Conservation (phyloP, 768 basidiomycete species). For the Phylloporus scabripes region DNA sequence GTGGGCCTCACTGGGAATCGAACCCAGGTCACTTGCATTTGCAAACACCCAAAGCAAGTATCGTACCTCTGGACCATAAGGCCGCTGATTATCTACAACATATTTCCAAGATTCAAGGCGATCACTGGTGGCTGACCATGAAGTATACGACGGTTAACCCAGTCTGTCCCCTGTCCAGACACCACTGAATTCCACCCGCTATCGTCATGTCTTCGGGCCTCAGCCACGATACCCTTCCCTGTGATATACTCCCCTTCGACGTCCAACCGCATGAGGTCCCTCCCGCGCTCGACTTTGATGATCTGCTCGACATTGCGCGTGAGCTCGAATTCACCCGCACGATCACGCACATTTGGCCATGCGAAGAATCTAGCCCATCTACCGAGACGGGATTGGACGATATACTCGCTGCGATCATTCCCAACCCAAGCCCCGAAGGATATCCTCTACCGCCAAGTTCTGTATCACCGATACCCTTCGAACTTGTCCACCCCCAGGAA, state of each 20-base stretch:
- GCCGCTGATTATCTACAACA: slow-evolving; percentile 3
- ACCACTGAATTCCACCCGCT: background rate
- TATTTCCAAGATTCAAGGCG: no score
- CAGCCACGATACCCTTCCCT: slow-evolving; percentile 2
- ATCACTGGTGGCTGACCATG: slow-evolving; percentile 16
- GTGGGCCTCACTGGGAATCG: slow-evolving; percentile 37
- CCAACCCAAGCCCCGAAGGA: slow-evolving; percentile 3
- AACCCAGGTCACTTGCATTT: slow-evolving; percentile 37
- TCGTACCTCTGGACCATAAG: slow-evolving; percentile 37
- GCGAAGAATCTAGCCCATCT: slow-evolving; percentile 8
- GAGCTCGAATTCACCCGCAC: slow-evolving; percentile 26
- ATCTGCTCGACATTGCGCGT: slow-evolving; percentile 26
- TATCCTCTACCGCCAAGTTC: background rate
- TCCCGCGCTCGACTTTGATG: slow-evolving; percentile 19
- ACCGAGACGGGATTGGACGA: slow-evolving; percentile 16
- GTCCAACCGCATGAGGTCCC: slow-evolving; percentile 1
- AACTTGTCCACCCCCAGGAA: background rate
- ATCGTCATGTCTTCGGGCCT: slow-evolving; percentile 24
- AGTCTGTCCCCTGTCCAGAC: background rate
- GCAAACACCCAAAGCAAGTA: slow-evolving; percentile 33
- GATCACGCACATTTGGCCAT: slow-evolving; percentile 19
- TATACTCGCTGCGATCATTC: slow-evolving; percentile 11
- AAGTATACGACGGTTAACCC: background rate
- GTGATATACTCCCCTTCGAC: slow-evolving; percentile 2
- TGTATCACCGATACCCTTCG: background rate